phyloP scores from a whole-genome alignment of 1,139 yeast species.

The Kodamaea anthophila region DNA sequence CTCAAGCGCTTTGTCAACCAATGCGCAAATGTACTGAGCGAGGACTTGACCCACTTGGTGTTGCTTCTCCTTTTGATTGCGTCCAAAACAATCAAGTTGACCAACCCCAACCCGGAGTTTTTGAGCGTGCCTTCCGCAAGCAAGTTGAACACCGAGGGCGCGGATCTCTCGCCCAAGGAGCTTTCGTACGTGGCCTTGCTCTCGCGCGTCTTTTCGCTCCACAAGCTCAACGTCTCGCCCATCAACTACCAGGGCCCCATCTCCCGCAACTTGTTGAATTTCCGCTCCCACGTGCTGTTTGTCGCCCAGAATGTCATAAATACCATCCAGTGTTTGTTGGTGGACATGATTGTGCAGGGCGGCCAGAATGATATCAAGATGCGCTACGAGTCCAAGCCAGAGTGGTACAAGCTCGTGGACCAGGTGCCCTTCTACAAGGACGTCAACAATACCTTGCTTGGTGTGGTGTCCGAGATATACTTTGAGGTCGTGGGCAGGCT shows the following conservation, averaged over 20 bases:
- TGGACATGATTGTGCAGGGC: constrained; percentile 50
- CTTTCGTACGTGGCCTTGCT: constrained; percentile 41
- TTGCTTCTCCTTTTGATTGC: constrained; percentile 40
- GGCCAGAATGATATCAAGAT: constrained; percentile 39
- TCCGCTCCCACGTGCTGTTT: constrained; percentile 60
- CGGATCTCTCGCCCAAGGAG: constrained; percentile 25
- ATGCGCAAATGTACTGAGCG: constrained; percentile 15
- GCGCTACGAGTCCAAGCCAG: constrained; percentile 33
- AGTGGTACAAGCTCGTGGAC: constrained; percentile 54
- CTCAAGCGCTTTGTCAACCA: constrained; percentile 31
- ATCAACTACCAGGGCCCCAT: constrained; percentile 66
- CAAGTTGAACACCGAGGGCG: constrained; percentile 18
- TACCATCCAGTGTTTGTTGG: constrained; percentile 46
- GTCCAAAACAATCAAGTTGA: constrained; percentile 24
- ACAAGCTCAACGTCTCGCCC: constrained; percentile 48
- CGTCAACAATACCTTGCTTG: constrained; percentile 40
- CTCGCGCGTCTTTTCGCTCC: constrained; percentile 54
- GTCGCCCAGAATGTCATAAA: constrained; percentile 48
- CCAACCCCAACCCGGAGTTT: constrained; percentile 26
- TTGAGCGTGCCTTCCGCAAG: constrained; percentile 31
- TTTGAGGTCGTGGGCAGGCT: constrained; percentile 34
- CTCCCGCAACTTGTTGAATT: constrained; percentile 55
- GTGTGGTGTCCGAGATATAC: constrained; percentile 39
- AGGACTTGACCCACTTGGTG: constrained; percentile 30
- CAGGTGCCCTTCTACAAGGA: constrained; percentile 57